Percentiles rank a stretch among this genome's conserved stretches.
Evolutionary conservation across 139 green algal species (phyloP).

Genomic region (Haematococcus sp.): DNA sequence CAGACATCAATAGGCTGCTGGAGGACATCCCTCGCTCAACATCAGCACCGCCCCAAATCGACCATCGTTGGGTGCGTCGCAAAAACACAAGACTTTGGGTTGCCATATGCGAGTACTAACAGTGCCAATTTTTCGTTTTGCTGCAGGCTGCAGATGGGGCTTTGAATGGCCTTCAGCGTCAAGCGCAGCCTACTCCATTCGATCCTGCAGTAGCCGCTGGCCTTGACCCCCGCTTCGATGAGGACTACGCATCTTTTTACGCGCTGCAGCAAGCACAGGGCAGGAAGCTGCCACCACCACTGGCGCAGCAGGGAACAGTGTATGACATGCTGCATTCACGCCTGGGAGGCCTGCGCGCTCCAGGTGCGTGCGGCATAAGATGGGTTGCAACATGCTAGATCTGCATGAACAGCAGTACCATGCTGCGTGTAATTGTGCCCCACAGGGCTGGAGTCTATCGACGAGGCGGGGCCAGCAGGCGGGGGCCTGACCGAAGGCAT

Average conservation of each 20-base stretch:
- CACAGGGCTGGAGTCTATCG: slow-evolving; percentile 63
- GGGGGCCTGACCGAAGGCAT: slow-evolving; percentile 25
- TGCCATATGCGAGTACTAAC: background rate
- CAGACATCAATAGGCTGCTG: slow-evolving; percentile 65
- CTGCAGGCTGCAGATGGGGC: background rate
- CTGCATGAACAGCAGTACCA: background rate
- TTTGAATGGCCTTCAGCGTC: background rate
- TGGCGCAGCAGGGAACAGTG: background rate
- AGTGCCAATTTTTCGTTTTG: too few relatives aligned
- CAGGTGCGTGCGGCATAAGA: slow-evolving; percentile 6
- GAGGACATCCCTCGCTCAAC: slow-evolving; percentile 83
- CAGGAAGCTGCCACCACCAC: background rate
- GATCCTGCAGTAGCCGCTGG: slow-evolving; percentile 12
- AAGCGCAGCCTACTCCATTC: background rate
- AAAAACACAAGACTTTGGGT: too few relatives aligned
- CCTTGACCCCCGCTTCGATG: slow-evolving; percentile 79
- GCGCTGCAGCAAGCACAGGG: background rate
- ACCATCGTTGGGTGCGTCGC: slow-evolving; percentile 57
- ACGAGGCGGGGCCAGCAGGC: slow-evolving; percentile 52
- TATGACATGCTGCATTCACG: background rate
- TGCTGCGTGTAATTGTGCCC: background rate
- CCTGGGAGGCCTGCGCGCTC: slow-evolving; percentile 6
- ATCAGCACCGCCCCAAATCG: slow-evolving; percentile 76
- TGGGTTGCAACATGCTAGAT: background rate
- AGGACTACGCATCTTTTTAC: slow-evolving; percentile 84